Evolutionary conservation across 2,329 filamentous ascomycete genomes (phyloP).

Genomic region (Paramyrothecium sp.): DNA sequence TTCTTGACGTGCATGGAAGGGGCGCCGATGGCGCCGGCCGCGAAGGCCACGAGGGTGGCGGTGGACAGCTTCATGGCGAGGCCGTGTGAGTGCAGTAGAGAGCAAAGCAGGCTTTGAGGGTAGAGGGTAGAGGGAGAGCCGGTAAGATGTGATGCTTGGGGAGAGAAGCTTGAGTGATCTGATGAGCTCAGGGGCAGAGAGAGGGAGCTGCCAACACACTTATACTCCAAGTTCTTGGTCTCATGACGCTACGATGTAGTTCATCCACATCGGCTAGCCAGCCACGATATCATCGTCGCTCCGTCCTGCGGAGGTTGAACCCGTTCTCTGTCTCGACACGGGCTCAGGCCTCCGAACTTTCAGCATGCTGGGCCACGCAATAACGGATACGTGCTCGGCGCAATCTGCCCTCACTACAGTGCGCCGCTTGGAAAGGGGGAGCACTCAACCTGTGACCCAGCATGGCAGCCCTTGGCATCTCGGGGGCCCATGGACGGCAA

Average conservation of each 20-base stretch:
- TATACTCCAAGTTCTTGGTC: background rate
- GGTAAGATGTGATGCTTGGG: background rate
- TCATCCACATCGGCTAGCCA: too few relatives aligned
- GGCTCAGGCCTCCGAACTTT: background rate
- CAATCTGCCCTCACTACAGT: background rate
- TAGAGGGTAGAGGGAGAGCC: background rate
- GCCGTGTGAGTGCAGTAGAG: background rate
- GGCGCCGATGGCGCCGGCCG: constrained; percentile 29
- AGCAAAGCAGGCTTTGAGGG: background rate
- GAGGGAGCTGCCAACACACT: background rate
- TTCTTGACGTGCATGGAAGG: constrained; percentile 25
- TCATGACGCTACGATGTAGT: too few relatives aligned
- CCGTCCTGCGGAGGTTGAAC: background rate
- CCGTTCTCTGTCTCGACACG: background rate
- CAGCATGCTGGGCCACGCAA: background rate
- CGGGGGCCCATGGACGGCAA: background rate
- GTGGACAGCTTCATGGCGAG: constrained; percentile 34
- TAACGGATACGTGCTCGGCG: background rate
- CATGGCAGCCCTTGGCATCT: background rate
- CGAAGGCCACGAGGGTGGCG: constrained; percentile 32
- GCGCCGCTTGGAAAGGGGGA: background rate
- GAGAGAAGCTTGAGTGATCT: background rate
- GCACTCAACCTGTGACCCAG: background rate
- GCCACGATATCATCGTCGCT: background rate
- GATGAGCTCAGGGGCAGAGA: background rate